These are phyloP conservation scores for Fusarium sp. DNA, from an alignment of 2,329 filamentous ascomycete species.

Conservation along the genomic window DNA sequence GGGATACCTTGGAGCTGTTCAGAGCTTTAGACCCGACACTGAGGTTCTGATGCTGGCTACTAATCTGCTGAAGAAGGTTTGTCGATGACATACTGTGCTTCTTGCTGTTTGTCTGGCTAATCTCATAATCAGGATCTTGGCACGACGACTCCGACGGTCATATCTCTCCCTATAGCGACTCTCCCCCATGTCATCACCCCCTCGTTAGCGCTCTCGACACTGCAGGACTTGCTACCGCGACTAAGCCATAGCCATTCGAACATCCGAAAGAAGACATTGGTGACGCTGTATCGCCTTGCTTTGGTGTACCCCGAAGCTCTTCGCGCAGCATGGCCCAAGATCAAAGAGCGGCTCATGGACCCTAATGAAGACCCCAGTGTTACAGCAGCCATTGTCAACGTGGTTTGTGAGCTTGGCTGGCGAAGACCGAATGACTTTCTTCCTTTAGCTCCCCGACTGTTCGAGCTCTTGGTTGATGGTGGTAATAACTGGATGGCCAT, in stretches of 20 bases:
- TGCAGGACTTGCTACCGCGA: conserved; percentile 87
- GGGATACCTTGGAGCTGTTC: conserved; percentile 92
- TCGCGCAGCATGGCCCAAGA: conserved; percentile 93
- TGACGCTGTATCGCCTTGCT: conserved; percentile 91
- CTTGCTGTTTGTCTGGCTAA: neutral
- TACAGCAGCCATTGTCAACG: conserved; percentile 95
- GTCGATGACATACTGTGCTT: neutral
- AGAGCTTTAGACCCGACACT: conserved; percentile 95
- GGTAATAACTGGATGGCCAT: conserved; percentile 99
- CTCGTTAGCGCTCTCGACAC: conserved; percentile 88
- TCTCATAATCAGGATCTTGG: conserved; percentile 70
- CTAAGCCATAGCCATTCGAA: conserved; percentile 86
- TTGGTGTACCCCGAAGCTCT: conserved; percentile 97
- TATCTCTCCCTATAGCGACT: conserved; percentile 86
- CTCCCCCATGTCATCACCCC: conserved; percentile 96
- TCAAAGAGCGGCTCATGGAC: conserved; percentile 93
- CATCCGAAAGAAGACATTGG: conserved; percentile 94
- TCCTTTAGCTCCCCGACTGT: conserved; percentile 88
- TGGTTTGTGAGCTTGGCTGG: conserved; percentile 96
- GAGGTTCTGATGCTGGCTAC: conserved; percentile 98
- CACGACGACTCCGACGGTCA: conserved; percentile 76
- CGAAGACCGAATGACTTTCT: conserved; percentile 93
- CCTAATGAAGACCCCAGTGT: conserved; percentile 91
- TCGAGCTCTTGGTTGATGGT: conserved; percentile 90
- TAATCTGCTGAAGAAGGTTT: conserved; percentile 92